A percentile compares a stretch with the other conserved stretches of the same genome.
Conservation (phyloP, 805 yeast genomes). For the Candida ulmi region DNA sequence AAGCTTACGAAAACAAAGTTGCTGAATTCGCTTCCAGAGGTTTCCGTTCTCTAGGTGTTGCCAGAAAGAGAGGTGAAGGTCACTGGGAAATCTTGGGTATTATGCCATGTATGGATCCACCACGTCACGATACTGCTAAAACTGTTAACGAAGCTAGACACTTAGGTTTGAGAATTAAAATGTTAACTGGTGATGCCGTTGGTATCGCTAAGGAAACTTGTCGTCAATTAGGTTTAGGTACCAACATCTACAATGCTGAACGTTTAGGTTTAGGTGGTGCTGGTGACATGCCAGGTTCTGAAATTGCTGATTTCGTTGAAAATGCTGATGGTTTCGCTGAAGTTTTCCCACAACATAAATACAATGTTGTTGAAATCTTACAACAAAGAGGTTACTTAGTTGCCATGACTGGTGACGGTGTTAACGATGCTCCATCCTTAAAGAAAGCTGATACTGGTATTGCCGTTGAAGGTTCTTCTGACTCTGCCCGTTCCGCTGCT, state of each 20-base stretch:
- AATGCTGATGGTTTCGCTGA: constrained; percentile 98
- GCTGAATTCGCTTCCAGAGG: constrained; percentile 98
- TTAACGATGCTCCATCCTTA: constrained; percentile 95
- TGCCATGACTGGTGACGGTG: constrained; percentile 99
- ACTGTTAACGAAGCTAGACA: constrained; percentile 88
- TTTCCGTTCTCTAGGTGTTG: constrained; percentile 98
- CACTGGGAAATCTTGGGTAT: constrained; percentile 98
- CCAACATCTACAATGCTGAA: constrained; percentile 95
- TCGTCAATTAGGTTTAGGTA: constrained; percentile 95
- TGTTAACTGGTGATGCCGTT: constrained; percentile 99
- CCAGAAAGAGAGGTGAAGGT: constrained; percentile 97
- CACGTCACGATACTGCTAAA: constrained; percentile 96
- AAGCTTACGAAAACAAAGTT: constrained; percentile 93
- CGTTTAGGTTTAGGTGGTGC: constrained; percentile 91
- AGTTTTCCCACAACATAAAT: constrained; percentile 97
- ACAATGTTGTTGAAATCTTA: constrained; percentile 90
- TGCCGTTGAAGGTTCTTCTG: constrained; percentile 98
- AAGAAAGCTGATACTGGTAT: constrained; percentile 96
- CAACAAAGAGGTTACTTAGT: constrained; percentile 95
- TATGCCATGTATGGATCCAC: constrained; percentile 99
- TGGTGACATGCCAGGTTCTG: constrained; percentile 95
- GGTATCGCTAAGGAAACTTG: constrained; percentile 98
- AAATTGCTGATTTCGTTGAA: constrained; percentile 95
- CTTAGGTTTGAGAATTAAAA: constrained; percentile 92
- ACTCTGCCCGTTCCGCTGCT: constrained; percentile 96